These are phyloP conservation scores for Colletotrichum eremochloae DNA, from an alignment of 2,329 filamentous ascomycete genomes.

Conservation along the genomic window DNA sequence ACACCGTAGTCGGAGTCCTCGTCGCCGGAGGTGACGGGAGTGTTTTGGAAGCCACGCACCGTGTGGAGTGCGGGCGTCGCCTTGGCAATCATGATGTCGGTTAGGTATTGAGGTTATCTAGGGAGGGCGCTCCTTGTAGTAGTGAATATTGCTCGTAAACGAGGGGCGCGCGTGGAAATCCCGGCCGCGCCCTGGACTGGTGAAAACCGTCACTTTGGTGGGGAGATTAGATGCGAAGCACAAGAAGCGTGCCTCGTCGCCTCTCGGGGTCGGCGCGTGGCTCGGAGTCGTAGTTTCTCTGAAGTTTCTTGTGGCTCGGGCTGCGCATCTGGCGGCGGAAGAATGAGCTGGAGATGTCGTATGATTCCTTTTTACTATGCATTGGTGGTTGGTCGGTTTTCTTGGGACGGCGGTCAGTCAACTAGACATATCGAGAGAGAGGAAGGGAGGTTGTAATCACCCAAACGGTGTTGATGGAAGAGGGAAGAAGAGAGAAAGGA, in stretches of 20 bases:
- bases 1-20: slow-evolving; percentile 67
- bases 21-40: slow-evolving; percentile 67
- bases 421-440: slow-evolving; percentile 18
- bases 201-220: slow-evolving; percentile 34
- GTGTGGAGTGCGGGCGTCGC: slow-evolving; percentile 65
- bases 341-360: slow-evolving; percentile 60
- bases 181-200: slow-evolving; percentile 37
- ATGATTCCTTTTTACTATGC: slow-evolving; percentile 65
- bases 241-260: slow-evolving; percentile 64
- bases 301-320: slow-evolving; percentile 62
- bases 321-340: slow-evolving; percentile 71
- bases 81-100: slow-evolving; percentile 59
- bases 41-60: slow-evolving; percentile 69
- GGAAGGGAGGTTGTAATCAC: slow-evolving; percentile 42
- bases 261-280: slow-evolving; percentile 71
- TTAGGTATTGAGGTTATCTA: slow-evolving; percentile 11
- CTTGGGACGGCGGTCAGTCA: slow-evolving; percentile 31
- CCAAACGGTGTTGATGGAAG: slow-evolving; percentile 45
- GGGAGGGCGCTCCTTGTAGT: slow-evolving; percentile 35
- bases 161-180: slow-evolving; percentile 38
- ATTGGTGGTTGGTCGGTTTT: slow-evolving; percentile 58
- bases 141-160: slow-evolving; percentile 49
- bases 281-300: slow-evolving; percentile 64
- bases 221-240: slow-evolving; percentile 38
- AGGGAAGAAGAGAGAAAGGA: slow-evolving; percentile 37